Evolutionary conservation across 768 basidiomycete genomes (phyloP).

Genomic region (Naganishia vishniacii): DNA sequence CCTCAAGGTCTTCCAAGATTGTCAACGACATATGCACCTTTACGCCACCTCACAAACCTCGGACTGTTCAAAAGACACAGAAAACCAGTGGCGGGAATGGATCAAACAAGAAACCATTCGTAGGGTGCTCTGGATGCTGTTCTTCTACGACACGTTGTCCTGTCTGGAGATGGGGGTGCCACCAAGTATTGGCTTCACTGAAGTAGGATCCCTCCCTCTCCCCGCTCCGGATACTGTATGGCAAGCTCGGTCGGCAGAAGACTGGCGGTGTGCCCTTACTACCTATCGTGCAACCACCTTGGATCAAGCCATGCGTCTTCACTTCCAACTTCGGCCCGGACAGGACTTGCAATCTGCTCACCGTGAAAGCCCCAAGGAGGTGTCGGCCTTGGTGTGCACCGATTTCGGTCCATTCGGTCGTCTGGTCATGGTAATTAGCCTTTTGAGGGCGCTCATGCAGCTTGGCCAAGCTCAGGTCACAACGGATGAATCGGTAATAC

Average conservation of each 20-base stretch:
- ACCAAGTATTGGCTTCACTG: constrained; percentile 39
- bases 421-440: constrained; percentile 45
- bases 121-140: constrained; percentile 47
- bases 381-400: constrained; percentile 33
- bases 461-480: constrained; percentile 48
- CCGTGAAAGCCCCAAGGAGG: constrained; percentile 6
- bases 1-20: constrained; percentile 8
- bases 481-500: constrained; percentile 42
- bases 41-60: not conserved
- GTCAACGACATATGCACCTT: constrained; percentile 5
- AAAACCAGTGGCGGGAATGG: constrained; percentile 48
- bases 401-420: constrained; percentile 49
- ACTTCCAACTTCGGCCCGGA: constrained; percentile 32
- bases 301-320: constrained; percentile 42
- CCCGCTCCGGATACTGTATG: constrained; percentile 50
- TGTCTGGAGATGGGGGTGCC: constrained; percentile 47
- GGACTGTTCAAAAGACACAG: constrained; percentile 24
- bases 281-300: constrained; percentile 40
- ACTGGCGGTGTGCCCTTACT: constrained; percentile 44
- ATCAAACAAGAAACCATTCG: constrained; percentile 48
- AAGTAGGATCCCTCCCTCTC: constrained; percentile 46
- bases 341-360: constrained; percentile 5
- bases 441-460: constrained; percentile 47
- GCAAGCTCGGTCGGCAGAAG: constrained; percentile 44
- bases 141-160: constrained; percentile 49